Conservation (phyloP, 768 basidiomycete genomes). For the Calocera viscosa region DNA sequence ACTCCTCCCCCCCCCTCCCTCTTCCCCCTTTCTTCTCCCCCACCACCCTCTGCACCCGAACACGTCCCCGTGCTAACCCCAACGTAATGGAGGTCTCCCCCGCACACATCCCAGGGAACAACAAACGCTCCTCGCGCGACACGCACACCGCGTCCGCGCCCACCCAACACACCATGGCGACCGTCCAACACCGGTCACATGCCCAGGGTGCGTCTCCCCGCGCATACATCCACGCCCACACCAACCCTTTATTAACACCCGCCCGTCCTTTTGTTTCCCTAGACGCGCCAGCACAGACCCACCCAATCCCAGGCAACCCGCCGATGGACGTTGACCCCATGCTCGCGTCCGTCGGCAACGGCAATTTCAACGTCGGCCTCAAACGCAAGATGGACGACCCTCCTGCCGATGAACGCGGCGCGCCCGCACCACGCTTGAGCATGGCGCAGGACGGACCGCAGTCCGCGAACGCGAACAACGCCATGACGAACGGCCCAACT, state of each 20-base stretch:
- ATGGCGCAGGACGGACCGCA: slow-evolving; percentile 1
- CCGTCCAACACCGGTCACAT: not conserved
- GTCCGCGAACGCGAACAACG: not conserved
- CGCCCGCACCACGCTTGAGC: not conserved
- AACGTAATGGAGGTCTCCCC: not conserved
- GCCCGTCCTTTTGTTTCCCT: not conserved
- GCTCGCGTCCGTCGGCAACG: not conserved
- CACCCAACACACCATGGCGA: not conserved
- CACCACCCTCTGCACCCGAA: not conserved
- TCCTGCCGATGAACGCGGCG: not conserved
- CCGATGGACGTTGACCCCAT: slow-evolving; percentile 5
- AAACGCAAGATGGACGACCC: not conserved
- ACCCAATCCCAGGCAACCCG: slow-evolving; percentile 1
- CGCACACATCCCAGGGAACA: not conserved
- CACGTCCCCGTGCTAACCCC: not conserved
- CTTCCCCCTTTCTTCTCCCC: not conserved
- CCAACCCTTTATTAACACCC: not conserved
- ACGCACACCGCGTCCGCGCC: not conserved
- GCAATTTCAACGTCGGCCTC: not conserved
- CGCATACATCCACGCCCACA: not conserved
- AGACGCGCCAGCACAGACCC: not conserved
- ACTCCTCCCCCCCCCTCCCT: not conserved
- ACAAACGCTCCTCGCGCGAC: not conserved
- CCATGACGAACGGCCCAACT: not conserved
- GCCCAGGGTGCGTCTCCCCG: not conserved